Percentiles rank a stretch among this genome's conserved stretches.
phyloP scores from a whole-genome alignment of 1,284 basidiomycete genomes.

The Heliocybe sulcata region DNA sequence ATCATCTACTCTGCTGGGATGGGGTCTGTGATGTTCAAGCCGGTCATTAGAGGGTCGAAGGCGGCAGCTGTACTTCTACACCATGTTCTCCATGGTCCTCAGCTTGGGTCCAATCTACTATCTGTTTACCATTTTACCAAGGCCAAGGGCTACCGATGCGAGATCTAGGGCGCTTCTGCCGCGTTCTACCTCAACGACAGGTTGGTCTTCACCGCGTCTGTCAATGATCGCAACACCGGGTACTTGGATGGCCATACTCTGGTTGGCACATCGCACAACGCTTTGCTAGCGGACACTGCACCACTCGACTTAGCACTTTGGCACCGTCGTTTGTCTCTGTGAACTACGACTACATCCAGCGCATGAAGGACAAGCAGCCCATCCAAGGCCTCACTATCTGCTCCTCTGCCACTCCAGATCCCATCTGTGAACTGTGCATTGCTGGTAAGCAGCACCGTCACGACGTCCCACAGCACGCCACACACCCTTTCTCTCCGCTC shows the following conservation, averaged over 20 bases:
- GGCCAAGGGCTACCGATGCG: conserved; percentile 4
- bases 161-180: conserved; percentile 2
- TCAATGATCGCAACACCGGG: conserved; percentile 9
- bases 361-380: neutral
- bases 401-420: conserved; percentile 9
- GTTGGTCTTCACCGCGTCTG: conserved; percentile 6
- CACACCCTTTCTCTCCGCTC: neutral
- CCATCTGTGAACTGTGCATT: neutral
- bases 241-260: conserved; percentile 7
- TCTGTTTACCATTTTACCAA: conserved; percentile 9
- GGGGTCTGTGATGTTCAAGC: conserved; percentile 15
- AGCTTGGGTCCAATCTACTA: conserved; percentile 10
- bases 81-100: conserved; percentile 10
- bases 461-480: neutral
- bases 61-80: conserved; percentile 4
- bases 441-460: neutral
- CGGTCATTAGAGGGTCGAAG: conserved; percentile 7
- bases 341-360: neutral
- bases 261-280: neutral
- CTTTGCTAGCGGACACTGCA: neutral
- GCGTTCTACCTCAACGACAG: conserved; percentile 5
- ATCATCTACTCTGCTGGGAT: conserved; percentile 16
- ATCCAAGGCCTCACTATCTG: conserved; percentile 7
- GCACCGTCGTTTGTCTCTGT: neutral
- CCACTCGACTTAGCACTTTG: neutral